phyloP scores from a whole-genome alignment of 306 rosid species.

The Astragalus glycyphyllos region DNA sequence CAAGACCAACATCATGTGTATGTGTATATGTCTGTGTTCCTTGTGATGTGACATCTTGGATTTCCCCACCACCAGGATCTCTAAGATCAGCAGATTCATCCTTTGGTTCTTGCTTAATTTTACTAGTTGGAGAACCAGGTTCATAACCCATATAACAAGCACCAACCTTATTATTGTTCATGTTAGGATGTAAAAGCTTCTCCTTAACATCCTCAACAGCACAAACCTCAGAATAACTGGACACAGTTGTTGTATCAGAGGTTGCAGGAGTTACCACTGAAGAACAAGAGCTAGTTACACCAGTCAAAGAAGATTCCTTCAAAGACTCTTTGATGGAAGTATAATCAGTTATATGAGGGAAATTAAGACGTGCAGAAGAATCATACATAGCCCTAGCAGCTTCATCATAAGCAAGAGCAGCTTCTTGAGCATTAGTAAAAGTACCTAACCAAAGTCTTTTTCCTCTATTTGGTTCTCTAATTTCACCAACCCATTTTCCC shows the following conservation, averaged over 20 bases:
- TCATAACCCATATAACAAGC: constrained; percentile 33
- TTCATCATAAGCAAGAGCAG: constrained; percentile 82
- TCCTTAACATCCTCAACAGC: constrained; percentile 51
- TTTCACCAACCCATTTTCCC: constrained; percentile 99
- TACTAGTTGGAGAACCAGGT: constrained; percentile 35
- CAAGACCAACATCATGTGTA: constrained; percentile 4
- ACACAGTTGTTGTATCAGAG: constrained; percentile 53
- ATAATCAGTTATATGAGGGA: constrained; percentile 53
- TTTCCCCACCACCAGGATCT: constrained; percentile 33
- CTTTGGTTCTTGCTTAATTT: constrained; percentile 45
- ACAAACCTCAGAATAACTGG: constrained; percentile 69
- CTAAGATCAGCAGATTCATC: constrained; percentile 36
- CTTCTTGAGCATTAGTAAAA: constrained; percentile 69
- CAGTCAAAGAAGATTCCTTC: constrained; percentile 40
- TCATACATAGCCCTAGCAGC: constrained; percentile 97
- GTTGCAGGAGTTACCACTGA: constrained; percentile 52
- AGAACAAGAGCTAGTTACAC: constrained; percentile 49
- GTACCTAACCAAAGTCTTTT: constrained; percentile 89
- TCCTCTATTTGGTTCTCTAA: constrained; percentile 81
- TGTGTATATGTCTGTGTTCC: not conserved
- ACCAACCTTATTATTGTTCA: not conserved
- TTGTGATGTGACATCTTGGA: constrained; percentile 3
- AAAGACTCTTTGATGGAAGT: constrained; percentile 36
- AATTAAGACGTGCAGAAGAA: constrained; percentile 75
- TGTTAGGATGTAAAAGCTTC: not conserved